Base-by-base conservation (phyloP, 2,329 filamentous ascomycete species). In the Colletotrichum sansevieriae region DNA sequence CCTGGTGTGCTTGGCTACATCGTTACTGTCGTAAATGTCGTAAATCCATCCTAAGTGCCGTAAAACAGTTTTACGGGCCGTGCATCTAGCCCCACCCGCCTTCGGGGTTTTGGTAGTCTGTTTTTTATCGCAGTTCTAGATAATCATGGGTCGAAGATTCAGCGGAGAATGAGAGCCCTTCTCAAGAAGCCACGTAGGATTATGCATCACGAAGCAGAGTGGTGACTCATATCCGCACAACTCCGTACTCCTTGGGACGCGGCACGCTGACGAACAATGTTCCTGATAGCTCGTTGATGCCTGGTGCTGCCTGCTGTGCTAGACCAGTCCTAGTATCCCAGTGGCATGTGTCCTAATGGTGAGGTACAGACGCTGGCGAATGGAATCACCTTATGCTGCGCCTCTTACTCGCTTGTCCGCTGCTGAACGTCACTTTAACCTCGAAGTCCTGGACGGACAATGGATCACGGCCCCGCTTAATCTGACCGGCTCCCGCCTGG, bases 261-360 rank as follows among this genome's bases (percentile, higher is more conserved):
- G 43, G 43, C 43, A 15, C 7, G 15, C 47, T 51, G 49, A 33
- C 49, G 49, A 52, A 22, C 22, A 22, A 22, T 22, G 22, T 22
- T 22, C 4, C 2, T 22, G 22, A 22, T 22, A 22, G 22, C 22
- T 22, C 22, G 22, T 22, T 22, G 22, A 22, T 22, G 22, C 54
- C 54, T 57, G 54, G 39, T 35, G 18, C 54, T 57, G 54, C 54
- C 54, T 57, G 54, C 54, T 43, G 52, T n/a, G 33, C n/a, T 8
- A 35, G 10, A n/a, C 13, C 20, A 43, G 25, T 29, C 25, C 25
- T 20, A 15, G 49, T n/a, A 52, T 52, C 22, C 29, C 13, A 44
- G 54, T 41, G 11, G 43, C 44, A 22, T 15, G 22, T 22, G 22
- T 22, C 22, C 22, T 22, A 22, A 18, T 18, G 18, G 11, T 37